Evolutionary conservation across 2,329 filamentous ascomycete genomes (phyloP).

Genomic region (Colletotrichum somersetense): DNA sequence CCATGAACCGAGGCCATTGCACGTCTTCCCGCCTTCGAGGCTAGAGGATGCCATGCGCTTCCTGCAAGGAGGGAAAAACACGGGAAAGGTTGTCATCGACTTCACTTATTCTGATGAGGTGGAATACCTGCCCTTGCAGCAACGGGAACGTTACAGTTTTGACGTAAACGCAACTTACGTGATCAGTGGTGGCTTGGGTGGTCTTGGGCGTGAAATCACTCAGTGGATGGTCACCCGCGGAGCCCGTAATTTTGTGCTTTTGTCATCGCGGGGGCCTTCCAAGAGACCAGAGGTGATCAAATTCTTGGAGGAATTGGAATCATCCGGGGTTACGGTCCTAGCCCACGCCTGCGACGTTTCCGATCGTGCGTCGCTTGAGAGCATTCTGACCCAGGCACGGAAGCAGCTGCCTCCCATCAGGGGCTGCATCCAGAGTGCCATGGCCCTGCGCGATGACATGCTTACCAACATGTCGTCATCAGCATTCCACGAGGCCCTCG

Average conservation of each 20-base stretch:
- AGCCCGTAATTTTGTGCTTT: conserved; percentile 47
- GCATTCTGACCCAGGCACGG: no score
- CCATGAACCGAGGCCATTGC: conserved; percentile 39
- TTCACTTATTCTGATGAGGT: no score
- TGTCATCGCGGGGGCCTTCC: conserved; percentile 51
- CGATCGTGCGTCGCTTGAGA: conserved; percentile 43
- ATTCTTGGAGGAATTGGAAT: no score
- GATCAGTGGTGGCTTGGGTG: no score
- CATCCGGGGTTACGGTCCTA: conserved; percentile 21
- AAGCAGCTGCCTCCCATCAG: conserved; percentile 45
- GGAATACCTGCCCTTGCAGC: no score
- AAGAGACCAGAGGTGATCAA: no score
- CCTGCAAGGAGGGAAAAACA: conserved; percentile 59
- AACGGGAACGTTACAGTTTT: no score
- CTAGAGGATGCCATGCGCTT: conserved; percentile 55
- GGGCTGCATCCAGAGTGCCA: conserved; percentile 54
- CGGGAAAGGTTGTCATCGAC: conserved; percentile 59
- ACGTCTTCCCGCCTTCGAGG: conserved; percentile 45
- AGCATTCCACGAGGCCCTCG: conserved; percentile 56
- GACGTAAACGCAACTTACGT: no score
- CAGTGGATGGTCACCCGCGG: no score
- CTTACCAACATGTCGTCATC: conserved; percentile 63
- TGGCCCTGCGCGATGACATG: conserved; percentile 54
- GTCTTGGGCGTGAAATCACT: no score
- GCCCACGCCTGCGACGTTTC: conserved; percentile 59